Evolutionary conservation across 305 asterid genomes (phyloP).

Genomic region (Plantago rigida): DNA sequence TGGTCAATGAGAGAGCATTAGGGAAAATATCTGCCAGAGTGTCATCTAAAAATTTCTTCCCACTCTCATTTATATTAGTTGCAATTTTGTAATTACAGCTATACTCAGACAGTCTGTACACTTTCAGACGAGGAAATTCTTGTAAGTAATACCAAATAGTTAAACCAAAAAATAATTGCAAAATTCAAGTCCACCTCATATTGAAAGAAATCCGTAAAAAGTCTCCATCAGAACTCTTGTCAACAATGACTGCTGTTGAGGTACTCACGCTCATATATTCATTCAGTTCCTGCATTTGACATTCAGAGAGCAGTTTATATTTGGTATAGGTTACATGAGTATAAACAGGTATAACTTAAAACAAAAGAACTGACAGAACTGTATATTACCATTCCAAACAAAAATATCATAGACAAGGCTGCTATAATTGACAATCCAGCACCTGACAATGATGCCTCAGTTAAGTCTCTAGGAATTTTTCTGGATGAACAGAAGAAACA

Average conservation of each 20-base stretch:
- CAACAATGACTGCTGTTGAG: constrained; percentile 61
- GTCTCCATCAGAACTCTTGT: constrained; percentile 82
- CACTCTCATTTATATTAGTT: neutral
- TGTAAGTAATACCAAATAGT: constrained; percentile 2
- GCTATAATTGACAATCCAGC: constrained; percentile 92
- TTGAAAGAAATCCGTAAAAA: constrained; percentile 78
- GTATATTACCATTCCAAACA: constrained; percentile 85
- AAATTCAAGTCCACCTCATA: constrained; percentile 47
- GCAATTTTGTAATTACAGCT: no score
- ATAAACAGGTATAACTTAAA: neutral
- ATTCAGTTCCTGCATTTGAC: constrained; percentile 60
- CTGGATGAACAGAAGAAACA: constrained; percentile 35
- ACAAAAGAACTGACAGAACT: constrained; percentile 2
- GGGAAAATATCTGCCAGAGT: neutral
- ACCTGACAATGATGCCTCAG: constrained; percentile 92
- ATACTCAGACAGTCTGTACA: neutral
- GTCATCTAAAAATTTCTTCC: neutral
- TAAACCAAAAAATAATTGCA: neutral
- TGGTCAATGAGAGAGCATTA: neutral
- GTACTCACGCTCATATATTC: constrained; percentile 62
- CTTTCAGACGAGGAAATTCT: constrained; percentile 10
- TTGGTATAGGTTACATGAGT: constrained; percentile 1
- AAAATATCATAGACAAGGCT: constrained; percentile 68
- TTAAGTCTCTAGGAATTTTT: constrained; percentile 91
- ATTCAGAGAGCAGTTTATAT: constrained; percentile 15